Evolutionary conservation across 78 protist species (phyloP).

Genomic region (Capsaspora owczarzaki): DNA sequence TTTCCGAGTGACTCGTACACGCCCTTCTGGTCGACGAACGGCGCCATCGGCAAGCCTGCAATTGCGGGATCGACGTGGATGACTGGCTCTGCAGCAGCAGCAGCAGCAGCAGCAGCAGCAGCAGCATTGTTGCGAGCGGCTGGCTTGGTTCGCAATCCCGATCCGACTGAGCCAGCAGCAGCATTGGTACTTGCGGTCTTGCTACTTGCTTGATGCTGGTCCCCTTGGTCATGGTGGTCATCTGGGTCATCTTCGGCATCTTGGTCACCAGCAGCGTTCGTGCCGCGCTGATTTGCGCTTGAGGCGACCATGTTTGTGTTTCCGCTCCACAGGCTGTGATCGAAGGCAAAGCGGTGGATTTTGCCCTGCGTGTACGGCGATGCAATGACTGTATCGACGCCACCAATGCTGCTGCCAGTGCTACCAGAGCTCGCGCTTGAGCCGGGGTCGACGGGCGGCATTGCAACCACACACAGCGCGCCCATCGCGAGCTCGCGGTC

Average conservation of each 20-base stretch:
- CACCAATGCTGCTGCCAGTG: too few relatives aligned
- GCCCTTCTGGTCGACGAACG: constrained; percentile 44
- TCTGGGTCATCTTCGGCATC: neutral
- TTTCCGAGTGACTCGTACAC: constrained; percentile 32
- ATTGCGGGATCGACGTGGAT: neutral
- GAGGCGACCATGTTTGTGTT: too few relatives aligned
- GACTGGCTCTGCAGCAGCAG: too few relatives aligned
- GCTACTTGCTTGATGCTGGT: neutral
- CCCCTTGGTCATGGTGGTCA: neutral
- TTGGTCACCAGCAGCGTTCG: neutral
- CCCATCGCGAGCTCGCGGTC: constrained; percentile 21
- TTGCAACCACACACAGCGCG: constrained; percentile 14
- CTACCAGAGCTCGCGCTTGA: too few relatives aligned
- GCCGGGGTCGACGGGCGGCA: too few relatives aligned
- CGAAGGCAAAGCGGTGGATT: neutral
- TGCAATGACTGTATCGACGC: neutral
- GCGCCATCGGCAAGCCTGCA: constrained; percentile 8
- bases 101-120: too few relatives aligned
- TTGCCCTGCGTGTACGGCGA: neutral
- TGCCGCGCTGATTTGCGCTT: neutral
- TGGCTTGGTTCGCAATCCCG: too few relatives aligned
- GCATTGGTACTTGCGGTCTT: neutral
- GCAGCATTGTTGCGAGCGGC: too few relatives aligned
- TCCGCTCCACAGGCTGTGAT: neutral
- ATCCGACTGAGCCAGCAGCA: too few relatives aligned